phyloP scores from a whole-genome alignment of 2,329 filamentous ascomycete species.

The Verticillium isaacii region DNA sequence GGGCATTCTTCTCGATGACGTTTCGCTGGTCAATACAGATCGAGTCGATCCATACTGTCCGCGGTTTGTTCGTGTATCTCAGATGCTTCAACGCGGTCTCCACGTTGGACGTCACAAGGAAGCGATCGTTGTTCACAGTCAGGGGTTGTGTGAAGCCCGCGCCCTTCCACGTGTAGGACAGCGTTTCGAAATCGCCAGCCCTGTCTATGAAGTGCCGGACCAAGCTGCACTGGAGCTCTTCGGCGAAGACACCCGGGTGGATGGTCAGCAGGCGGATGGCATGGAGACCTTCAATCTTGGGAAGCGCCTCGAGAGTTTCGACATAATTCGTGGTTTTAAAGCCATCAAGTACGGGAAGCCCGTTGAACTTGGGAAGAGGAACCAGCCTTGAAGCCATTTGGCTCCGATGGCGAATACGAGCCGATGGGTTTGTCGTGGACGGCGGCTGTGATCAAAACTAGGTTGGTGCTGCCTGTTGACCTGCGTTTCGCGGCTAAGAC shows the following conservation, averaged over 20 bases:
- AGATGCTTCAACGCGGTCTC: background rate
- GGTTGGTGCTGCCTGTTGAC: background rate
- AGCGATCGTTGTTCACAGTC: constrained; percentile 1
- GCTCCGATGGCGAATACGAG: background rate
- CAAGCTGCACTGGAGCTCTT: background rate
- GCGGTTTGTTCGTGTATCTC: background rate
- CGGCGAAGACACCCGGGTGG: background rate
- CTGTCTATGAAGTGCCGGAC: background rate
- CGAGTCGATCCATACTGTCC: constrained; percentile 22
- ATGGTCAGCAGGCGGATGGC: background rate
- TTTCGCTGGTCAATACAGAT: constrained; percentile 24
- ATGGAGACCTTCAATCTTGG: background rate
- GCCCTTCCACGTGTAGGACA: constrained; percentile 17
- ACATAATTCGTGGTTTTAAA: background rate
- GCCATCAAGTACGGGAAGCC: background rate
- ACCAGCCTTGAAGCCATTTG: background rate
- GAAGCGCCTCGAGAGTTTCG: background rate
- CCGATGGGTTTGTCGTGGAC: background rate
- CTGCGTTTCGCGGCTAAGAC: background rate
- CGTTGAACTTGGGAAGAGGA: background rate
- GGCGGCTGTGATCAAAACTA: background rate
- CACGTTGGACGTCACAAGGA: constrained; percentile 1
- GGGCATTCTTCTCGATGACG: constrained; percentile 17
- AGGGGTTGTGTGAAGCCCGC: background rate
- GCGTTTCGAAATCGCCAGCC: constrained; percentile 6